Conservation (phyloP, 2,329 filamentous ascomycete species). For the Colletotrichum lupini region DNA sequence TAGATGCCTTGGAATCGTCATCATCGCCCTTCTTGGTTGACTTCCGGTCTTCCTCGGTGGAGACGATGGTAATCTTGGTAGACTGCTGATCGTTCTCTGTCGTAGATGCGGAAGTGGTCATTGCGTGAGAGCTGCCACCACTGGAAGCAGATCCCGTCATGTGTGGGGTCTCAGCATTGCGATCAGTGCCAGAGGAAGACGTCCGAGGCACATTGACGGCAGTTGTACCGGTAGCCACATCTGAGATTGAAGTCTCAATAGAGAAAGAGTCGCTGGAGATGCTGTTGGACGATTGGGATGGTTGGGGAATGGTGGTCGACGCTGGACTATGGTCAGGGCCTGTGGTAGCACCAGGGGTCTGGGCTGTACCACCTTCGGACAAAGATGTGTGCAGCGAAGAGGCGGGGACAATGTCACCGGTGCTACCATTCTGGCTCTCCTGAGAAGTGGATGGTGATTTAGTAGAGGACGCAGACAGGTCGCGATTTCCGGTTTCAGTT, state of each 20-base stretch:
- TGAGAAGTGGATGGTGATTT: not conserved
- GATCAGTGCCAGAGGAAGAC: not conserved
- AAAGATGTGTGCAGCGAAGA: not conserved
- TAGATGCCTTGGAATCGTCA: not conserved
- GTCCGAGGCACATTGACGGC: not conserved
- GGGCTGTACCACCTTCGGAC: not conserved
- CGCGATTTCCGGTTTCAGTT: no score
- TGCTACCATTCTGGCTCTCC: not conserved
- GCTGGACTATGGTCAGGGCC: not conserved
- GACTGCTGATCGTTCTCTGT: not conserved
- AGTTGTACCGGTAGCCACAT: no score
- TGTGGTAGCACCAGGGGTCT: conserved; percentile 3
- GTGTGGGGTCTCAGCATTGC: not conserved
- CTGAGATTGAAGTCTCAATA: no score
- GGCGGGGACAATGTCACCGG: not conserved
- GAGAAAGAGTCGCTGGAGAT: not conserved
- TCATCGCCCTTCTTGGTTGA: not conserved
- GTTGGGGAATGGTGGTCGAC: not conserved
- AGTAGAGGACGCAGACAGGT: not conserved
- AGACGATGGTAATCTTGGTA: not conserved
- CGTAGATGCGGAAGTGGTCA: no score
- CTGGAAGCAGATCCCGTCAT: not conserved
- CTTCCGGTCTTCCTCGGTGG: not conserved
- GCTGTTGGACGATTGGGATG: not conserved
- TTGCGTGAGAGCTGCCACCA: not conserved